Percentiles rank a stretch among this genome's conserved stretches.
These are phyloP conservation scores for Plasmopara viticola DNA, from an alignment of 352 stramenopile species.

Conservation along the genomic window DNA sequence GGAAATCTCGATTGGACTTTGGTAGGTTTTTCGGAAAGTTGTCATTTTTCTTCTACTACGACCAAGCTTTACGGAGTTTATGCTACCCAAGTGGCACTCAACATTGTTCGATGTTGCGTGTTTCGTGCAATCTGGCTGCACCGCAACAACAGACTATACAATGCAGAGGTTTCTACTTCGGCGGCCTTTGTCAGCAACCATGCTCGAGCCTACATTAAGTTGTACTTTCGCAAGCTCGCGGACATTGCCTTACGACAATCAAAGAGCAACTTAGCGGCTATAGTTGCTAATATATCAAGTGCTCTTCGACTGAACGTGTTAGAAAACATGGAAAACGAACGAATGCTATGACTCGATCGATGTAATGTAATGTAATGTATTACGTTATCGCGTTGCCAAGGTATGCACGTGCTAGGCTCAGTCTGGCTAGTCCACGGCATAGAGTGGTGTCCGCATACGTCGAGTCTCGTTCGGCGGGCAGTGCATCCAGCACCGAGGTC, in stretches of 20 bases:
- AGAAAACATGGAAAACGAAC: no score
- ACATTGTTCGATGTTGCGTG: constrained; percentile 3
- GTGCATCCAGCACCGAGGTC: no score
- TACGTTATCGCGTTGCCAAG: no score
- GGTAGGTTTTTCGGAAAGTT: not conserved
- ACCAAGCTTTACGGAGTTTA: not conserved
- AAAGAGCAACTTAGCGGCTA: not conserved
- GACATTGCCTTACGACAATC: not conserved
- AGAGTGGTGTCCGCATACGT: no score
- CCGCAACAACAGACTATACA: constrained; percentile 5
- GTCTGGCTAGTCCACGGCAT: no score
- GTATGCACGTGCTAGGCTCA: no score
- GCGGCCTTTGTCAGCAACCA: not conserved
- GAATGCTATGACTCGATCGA: no score
- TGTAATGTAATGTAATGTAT: no score
- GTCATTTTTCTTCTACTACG: not conserved
- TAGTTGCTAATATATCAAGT: not conserved
- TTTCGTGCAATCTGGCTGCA: constrained; percentile 8
- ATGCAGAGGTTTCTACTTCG: constrained; percentile 1
- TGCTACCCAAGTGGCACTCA: constrained; percentile 1
- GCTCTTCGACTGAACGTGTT: not conserved
- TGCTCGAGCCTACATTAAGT: not conserved
- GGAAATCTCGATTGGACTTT: constrained; percentile 1
- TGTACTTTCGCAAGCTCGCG: not conserved
- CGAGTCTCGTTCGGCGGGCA: no score